Evolutionary conservation across 2,329 filamentous ascomycete genomes (phyloP), one percentile per base, ranked within the genome.

Genomic region (Cyclaneusma minus): DNA sequence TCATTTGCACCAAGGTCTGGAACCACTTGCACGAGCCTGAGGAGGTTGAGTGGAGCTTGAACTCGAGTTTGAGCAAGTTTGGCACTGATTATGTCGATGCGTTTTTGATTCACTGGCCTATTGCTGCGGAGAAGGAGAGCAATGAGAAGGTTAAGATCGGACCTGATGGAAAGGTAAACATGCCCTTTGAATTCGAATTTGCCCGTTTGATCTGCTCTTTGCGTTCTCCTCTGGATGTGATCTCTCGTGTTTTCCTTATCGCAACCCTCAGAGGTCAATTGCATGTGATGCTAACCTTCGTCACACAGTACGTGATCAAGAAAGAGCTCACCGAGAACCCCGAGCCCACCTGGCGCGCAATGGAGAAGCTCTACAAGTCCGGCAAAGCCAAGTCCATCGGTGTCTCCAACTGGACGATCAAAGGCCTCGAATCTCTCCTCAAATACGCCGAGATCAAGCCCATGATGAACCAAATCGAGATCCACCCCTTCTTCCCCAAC

Each of bases 1-100:
- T 89, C 54, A 68, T 91, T 32, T 79, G 81, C 29, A 82, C 74
- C 43, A 91, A 92, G 63, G 65, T 85, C 19, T 91, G 82, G 79
- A 74, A 72, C 42, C 81, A 78, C 29, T 82, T 79, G 54, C 71
- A 75, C 50, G 37, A 58, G 47, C 38, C 42, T 3, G 68, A 65
- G 22, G 63, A 73, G 13, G 69, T 72, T 4, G 70, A 77, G 51
- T 59, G 75, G 45, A 72, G 67, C 21, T 60, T 87, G 20, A 68
- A 81, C 37, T 70, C 75, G 58, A 78, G 72, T 40, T 56, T 89
- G 48, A 64, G 72, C 52, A 64, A 66, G 32, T 57, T 91, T 15
- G 76, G 78, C 2, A 56, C 87, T 25, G 75, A 83, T 37, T 87
- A 89, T 47, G 64, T 91, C 7, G 82, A 91, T 48, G 58, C 87